Evolutionary conservation across 192 early-diverging fungal species (phyloP), one percentile per base, ranked within the genome.

Genomic region (Gryganskiella cystojenkinii): DNA sequence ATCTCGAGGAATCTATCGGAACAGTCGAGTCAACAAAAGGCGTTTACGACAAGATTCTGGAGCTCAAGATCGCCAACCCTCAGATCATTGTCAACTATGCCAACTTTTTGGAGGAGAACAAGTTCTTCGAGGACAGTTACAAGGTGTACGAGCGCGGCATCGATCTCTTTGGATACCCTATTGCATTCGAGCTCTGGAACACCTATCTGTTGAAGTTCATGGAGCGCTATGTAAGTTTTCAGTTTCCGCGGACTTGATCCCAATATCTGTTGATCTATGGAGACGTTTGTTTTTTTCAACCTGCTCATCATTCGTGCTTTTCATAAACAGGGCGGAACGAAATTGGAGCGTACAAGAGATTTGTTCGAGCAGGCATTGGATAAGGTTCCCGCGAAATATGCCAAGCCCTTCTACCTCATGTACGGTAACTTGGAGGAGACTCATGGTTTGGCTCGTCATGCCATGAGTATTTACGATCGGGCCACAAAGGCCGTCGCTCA

Each of bases 151-250:
- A 99, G 73, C 92, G 95, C 61, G 98, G 97, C 10, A 95, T 99
- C 70, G 93, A 95, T 14, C 76, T 91, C n/a, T 99, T 99, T 72
- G 95, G 95, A 19, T 98, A 93, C 72, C 97, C 98, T 0, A 93
- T 98, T 58, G 96, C 98, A 1, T 93, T 96, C 73, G 98, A 99
- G 65, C 85, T 99, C 44, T 99, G 98, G 98, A 97, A 93, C 79
- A 82, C 97, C 22, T 99, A 99, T 83, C 82, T 99, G 51, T 82
- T 86, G 15, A 91, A 92, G 67, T 98, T 99, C 64, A 82, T 95
- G 25, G 71, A 74, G 17, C 93, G 97, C 34, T 97, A 95, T 79
- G 86, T 84, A 83, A 80, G 83, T 76, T 24, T 47, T 42, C 13
- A 6, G 44, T 47, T 49, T 49, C 10, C 43, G 42, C 40, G 9